A percentile compares a stretch with the other conserved stretches of the same genome.
Evolutionary conservation across 805 yeast genomes (phyloP).

Genomic region (Schizosaccharomyces osmophilus): DNA sequence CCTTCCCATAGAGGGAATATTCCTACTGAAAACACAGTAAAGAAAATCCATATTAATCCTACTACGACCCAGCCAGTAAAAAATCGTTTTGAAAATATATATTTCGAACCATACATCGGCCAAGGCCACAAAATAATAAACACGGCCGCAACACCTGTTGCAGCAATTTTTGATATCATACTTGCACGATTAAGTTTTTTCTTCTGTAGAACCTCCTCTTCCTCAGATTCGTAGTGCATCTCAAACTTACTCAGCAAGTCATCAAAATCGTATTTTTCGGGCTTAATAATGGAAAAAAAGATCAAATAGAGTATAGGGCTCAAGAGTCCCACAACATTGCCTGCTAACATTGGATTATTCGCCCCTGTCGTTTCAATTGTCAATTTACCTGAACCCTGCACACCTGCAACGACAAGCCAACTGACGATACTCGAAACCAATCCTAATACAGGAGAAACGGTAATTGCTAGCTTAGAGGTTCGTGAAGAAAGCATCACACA

Average conservation of each 20-base stretch:
- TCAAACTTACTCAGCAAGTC: not conserved
- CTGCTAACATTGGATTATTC: conserved; percentile 62
- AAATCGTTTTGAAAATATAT: conserved; percentile 42
- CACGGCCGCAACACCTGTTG: conserved; percentile 20
- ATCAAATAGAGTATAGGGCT: conserved; percentile 25
- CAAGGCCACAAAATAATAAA: conserved; percentile 58
- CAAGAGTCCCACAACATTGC: conserved; percentile 31
- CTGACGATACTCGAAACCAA: conserved; percentile 47
- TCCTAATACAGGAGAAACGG: conserved; percentile 55
- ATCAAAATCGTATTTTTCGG: conserved; percentile 16
- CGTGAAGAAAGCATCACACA: conserved; percentile 32
- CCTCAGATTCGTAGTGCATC: not conserved
- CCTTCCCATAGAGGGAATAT: conserved; percentile 24
- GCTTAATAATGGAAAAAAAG: conserved; percentile 19
- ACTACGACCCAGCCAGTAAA: conserved; percentile 71
- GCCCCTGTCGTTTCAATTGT: conserved; percentile 43
- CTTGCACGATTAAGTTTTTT: not conserved
- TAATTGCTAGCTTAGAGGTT: conserved; percentile 37
- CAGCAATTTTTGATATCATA: not conserved
- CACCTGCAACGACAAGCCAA: conserved; percentile 54
- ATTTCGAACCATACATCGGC: conserved; percentile 62
- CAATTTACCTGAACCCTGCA: conserved; percentile 11
- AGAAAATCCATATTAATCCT: conserved; percentile 35
- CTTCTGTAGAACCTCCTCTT: not conserved
- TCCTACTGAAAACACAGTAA: conserved; percentile 9